Evolutionary conservation across 352 stramenopile species (phyloP), one percentile per base, ranked within the genome.

Genomic region (Aphanomyces invadans): DNA sequence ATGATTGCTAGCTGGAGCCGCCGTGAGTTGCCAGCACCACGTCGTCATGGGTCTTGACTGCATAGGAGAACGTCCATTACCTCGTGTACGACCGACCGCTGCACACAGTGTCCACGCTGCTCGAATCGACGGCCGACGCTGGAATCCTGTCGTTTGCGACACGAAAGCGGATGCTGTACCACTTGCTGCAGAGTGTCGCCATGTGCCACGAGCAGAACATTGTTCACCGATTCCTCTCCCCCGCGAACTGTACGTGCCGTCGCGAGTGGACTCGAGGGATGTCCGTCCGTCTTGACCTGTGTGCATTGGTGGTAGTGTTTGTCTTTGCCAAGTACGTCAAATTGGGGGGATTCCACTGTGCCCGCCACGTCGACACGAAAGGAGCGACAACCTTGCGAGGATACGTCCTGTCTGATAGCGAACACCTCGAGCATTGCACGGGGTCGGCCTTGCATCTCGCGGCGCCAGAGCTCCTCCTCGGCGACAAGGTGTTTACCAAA

Each of bases 171-270:
- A 76, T 70, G 17, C 81, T 95, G 55, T 88, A 76, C 62, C 80
- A 92, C 54, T 79, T 92, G 74, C 62, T 95, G 3, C 71, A 72
- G 19, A 78, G 74, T 44, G 70, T 95, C 4, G 72, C 71, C 1
- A 48, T 78, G 15, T 88, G 87, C 39, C 86, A 95, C 59, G 80
- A 89, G 12, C 74, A 76, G 70, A 75, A 73, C 28, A 90, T 82
- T 53, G 82, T 95, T 10, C 86, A 95, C 55, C 86, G 86, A 2
- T 90, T 84, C 32, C 72, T 95, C n/a, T 75, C 82, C 0, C 75
- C 73, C 5, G 82, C 73, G 1, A 81, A 94, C 66, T 62, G 74
- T 80, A 75, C 45, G 72, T 74, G n/a, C n/a, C n/a, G n/a, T n/a
- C n/a, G n/a, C n/a, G n/a, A n/a, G n/a, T n/a, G n/a, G n/a, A n/a